Evolutionary conservation across 805 yeast genomes (phyloP).

Genomic region (Wickerhamiella parazyma): DNA sequence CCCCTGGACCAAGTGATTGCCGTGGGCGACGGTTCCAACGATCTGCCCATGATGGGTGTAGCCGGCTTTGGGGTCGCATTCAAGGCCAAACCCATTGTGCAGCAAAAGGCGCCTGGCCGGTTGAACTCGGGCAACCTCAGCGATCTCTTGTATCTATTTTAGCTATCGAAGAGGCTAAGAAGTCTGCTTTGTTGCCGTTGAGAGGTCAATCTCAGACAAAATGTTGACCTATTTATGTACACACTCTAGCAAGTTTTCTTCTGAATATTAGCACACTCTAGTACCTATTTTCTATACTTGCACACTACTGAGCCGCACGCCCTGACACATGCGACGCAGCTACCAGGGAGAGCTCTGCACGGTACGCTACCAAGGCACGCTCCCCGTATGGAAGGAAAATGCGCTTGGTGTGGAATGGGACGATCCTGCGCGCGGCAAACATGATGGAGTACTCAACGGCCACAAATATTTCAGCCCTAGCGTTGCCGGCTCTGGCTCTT

Average conservation of each 20-base stretch:
- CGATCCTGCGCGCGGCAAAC: conserved; percentile 49
- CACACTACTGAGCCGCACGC: no score
- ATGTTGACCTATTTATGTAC: no score
- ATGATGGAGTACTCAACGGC: conserved; percentile 49
- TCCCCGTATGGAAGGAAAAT: conserved; percentile 48
- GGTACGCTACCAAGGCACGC: conserved; percentile 43
- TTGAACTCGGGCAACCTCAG: conserved; percentile 59
- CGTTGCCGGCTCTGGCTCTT: conserved; percentile 44
- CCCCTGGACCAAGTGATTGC: conserved; percentile 45
- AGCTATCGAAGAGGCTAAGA: no score
- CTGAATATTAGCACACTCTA: no score
- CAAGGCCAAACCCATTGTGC: conserved; percentile 94
- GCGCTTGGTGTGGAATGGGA: conserved; percentile 90
- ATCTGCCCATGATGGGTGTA: conserved; percentile 74
- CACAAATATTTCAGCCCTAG: conserved; percentile 37
- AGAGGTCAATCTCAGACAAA: neutral
- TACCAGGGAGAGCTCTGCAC: conserved; percentile 44
- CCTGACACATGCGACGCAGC: conserved; percentile 7
- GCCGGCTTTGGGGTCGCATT: conserved; percentile 96
- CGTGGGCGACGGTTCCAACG: conserved; percentile 97
- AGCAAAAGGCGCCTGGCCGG: conserved; percentile 64
- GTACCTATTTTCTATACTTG: no score
- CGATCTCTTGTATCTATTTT: conserved; percentile 72
- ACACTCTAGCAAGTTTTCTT: no score
- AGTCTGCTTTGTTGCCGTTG: no score